Evolutionary conservation across 2,329 filamentous ascomycete species (phyloP), one percentile per base, ranked within the genome.

Genomic region (Penicillium sp.): DNA sequence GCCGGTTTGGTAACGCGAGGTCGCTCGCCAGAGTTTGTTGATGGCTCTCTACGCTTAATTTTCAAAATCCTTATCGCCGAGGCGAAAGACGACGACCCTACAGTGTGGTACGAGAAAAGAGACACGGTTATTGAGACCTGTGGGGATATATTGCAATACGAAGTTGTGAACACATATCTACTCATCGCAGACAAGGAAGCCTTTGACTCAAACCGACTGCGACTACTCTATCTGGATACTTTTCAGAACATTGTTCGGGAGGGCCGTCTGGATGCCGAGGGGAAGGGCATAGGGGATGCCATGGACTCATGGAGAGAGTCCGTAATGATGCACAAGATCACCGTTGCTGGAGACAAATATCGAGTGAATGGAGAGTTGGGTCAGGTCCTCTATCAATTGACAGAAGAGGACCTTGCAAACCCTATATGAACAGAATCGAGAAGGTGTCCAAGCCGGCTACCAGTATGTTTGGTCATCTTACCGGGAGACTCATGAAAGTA

Each of bases 161-260:
- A 5, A 10, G 21, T 31, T 5, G 44, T 43, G 36, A 22, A 5
- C 10, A 55, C 42, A 5, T 55, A 50, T 41, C 29, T 55, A 2
- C n/a, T 55, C 18, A 61, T 55, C 32, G 48, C 53, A 9, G 53
- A 53, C 36, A 44, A 62, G 9, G 66, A 68, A 38, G 53, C 53
- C 29, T 55, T 55, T 29, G 5, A 29, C 7, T 38, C 43, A 16
- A 24, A 48, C 18, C 31, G 29, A 14, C 22, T 47, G 13, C 36
- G 7, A 11, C 22, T 55, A n/a, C 22, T 52, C 48, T 55, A 52
- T 52, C 16, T 52, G 7, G 48, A 55, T 39, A 40, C 45, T 1
- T 47, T 52, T 9, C 39, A 48, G 34, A 47, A 47, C 10, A 22
- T 55, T 36, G 16, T 48, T 45, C 53, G 53, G 29, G 44, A 52